Base-by-base conservation (phyloP, 495 filamentous ascomycete species). In the Penicillium goetzii region DNA sequence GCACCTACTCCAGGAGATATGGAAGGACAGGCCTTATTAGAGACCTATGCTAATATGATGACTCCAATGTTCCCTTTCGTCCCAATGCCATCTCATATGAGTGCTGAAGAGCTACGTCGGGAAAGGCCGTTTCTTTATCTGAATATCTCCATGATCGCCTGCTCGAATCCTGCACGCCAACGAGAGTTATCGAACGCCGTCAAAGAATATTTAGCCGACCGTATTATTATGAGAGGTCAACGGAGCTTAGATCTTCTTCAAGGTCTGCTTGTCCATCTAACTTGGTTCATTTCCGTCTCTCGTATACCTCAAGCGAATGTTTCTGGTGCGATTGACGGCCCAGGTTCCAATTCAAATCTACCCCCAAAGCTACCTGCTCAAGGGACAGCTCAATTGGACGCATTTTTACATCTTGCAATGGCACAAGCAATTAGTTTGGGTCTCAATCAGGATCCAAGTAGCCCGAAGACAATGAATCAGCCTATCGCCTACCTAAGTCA, bases 51-150 rank as follows among this genome's bases (percentile, higher is more conserved):
- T 2, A 68, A 53, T 1, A 38, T 56, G 15, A 75, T 70, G 63
- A 26, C 69, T 15, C 64, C 72, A 38, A 64, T 70, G n/a, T 79
- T 80, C 41, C 78, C 78, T 11, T 80, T 80, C 38, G 63, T 80
- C 8, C 47, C 68, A 11, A 72, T 78, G 3, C 66, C 74, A 5
- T 14, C 62, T 3, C 6, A 64, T 33, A 55, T 68, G n/a, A 76
- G 72, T 0, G 67, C 69, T 14, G 65, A 68, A 36, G 62, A 66
- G 3, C 58, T 80, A 10, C 68, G 67, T 5, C 69, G 63, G 47
- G 73, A 69, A 40, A 72, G 72, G 34, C 74, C 76, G 15, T 80
- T 80, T 50, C 63, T 79, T 11, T 72, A 74, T 14, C 59, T 77
- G 28, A 74, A 71, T 15, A 72, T 80, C 26, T 64, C 75, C 60